Evolutionary conservation across 208 protist species (phyloP).

Genomic region (Lotmaria passim): DNA sequence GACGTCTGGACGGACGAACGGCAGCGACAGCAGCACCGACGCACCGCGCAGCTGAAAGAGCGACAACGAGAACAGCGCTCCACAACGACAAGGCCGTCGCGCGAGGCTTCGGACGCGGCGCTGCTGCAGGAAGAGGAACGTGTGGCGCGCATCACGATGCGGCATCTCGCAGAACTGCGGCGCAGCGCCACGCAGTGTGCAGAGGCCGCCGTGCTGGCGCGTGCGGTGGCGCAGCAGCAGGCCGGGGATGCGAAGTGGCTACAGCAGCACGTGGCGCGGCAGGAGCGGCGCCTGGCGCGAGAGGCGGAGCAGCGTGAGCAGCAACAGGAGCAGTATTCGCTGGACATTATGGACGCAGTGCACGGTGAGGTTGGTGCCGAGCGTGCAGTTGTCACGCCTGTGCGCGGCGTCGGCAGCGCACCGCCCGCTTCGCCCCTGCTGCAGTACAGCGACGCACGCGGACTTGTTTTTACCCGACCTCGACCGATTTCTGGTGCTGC

Average conservation of each 20-base stretch:
- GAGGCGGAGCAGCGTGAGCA: conserved; percentile 10
- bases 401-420: not conserved
- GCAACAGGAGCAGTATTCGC: not conserved
- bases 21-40: not conserved
- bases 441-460: conserved; percentile 13
- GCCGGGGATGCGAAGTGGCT: conserved; percentile 7
- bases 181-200: conserved; percentile 7
- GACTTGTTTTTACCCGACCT: conserved; percentile 14
- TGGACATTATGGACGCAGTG: not conserved
- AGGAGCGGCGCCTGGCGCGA: conserved; percentile 8
- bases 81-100: not conserved
- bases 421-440: not conserved
- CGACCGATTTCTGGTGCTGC: not conserved
- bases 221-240: not conserved
- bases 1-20: conserved; percentile 16
- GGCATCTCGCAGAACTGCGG: conserved; percentile 6
- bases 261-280: conserved; percentile 12
- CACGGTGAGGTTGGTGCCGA: not conserved
- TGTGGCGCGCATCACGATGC: conserved; percentile 4
- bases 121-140: conserved; percentile 2
- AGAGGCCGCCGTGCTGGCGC: conserved; percentile 20
- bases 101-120: not conserved
- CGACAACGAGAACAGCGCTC: not conserved
- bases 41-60: not conserved
- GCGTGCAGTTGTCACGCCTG: not conserved